phyloP scores from a whole-genome alignment of 140 eudicot species.

The Stevia rebaudiana region DNA sequence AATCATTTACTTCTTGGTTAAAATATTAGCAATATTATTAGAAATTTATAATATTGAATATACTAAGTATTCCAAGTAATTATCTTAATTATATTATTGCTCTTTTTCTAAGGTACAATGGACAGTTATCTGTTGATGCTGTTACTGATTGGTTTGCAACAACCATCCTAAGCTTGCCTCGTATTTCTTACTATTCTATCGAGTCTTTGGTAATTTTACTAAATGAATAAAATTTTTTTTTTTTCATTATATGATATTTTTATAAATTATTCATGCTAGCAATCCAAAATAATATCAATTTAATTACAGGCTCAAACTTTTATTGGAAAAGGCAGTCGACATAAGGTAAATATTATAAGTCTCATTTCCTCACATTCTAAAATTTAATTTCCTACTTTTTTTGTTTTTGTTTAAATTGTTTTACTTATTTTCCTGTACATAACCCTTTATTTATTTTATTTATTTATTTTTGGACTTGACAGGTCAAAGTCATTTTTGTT shows the following conservation, averaged over 20 bases:
- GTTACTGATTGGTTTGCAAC: conserved; percentile 88
- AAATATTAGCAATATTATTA: background rate
- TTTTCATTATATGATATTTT: background rate
- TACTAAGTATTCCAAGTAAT: background rate
- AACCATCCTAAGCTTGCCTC: conserved; percentile 66
- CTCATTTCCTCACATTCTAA: background rate
- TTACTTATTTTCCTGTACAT: background rate
- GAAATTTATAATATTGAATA: background rate
- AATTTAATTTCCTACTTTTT: background rate
- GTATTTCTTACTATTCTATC: conserved; percentile 75
- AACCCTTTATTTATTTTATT: background rate
- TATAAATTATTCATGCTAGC: conserved; percentile 6
- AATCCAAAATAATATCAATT: conserved; percentile 10
- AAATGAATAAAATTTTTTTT: background rate
- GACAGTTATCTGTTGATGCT: conserved; percentile 90
- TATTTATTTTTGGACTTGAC: conserved; percentile 6
- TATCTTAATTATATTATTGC: background rate
- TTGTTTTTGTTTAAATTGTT: background rate
- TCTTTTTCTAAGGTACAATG: conserved; percentile 53
- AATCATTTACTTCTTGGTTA: conserved; percentile 3
- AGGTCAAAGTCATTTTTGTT: conserved; percentile 84
- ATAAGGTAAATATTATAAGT: conserved; percentile 49
- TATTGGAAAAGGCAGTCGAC: conserved; percentile 64
- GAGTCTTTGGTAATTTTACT: conserved; percentile 73
- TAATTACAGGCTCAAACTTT: conserved; percentile 65